Base-by-base conservation (phyloP, 805 yeast genomes). In the Suhomyces vadensis region DNA sequence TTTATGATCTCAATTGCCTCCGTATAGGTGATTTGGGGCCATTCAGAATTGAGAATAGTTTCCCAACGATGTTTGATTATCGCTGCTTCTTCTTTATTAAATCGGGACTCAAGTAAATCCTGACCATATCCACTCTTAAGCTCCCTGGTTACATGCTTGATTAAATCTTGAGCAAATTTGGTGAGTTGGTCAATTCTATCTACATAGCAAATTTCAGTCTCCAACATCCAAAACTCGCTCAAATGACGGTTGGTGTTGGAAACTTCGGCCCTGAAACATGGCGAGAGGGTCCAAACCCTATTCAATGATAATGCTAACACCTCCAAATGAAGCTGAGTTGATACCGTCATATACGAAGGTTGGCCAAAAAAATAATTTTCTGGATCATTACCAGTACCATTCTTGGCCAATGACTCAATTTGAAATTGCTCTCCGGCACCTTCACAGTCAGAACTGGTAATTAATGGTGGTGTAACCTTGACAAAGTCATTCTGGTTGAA, bases 191-290 rank as follows among this genome's bases (percentile, higher is more conserved):
- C 57, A 5, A 91, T 76, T 10, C 71, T 63, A 4, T 73, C 71
- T 1, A 85, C 65, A 61, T 86, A 87, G 6, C 88, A 82, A 16
- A 89, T 64, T 60, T 94, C 99, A 0, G 90, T 95, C 63, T 94
- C 99, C 2, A 94, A 65, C 97, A 94, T 91, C 97, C 97, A 94
- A 63, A 94, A 94, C 63, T 94, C 99, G 47, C 92, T 79, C 46
- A 94, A 65, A 62, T 94, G 99, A 41, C 99, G 75, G 55, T 82
- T 87, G 0, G 99, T 94, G 58, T 89, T 91, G 45, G 95, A 85
- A 40, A 78, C 78, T 58, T 94, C 99, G 0, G 99, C 98, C 50
- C 99, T 73, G 61, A 94, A 94, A 46, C 96, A 88, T 1, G 99
- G 99, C 0, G 90, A 74, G 19, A 92, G 58, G 0, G 95, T 82